Conservation (phyloP, 129 eudicot genomes). For the Flaveria trinervia region DNA sequence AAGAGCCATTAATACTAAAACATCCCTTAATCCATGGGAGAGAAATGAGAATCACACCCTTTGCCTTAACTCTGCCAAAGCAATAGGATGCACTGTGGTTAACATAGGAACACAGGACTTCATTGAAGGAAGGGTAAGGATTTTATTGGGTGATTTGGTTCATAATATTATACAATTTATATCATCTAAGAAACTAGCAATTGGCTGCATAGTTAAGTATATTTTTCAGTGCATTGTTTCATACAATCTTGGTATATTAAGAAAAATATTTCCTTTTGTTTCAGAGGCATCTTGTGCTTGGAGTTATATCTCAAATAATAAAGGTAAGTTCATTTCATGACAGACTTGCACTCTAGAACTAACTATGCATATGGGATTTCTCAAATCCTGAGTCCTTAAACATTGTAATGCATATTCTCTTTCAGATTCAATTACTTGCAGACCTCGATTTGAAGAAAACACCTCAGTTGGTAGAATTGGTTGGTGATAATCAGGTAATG, state of each 20-base stretch:
- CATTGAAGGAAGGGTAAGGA: constrained; percentile 93
- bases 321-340: constrained; percentile 52
- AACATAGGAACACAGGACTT: constrained; percentile 93
- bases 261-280: constrained; percentile 30
- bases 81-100: constrained; percentile 92
- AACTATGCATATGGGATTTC: no score
- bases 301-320: constrained; percentile 90
- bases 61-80: constrained; percentile 96
- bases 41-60: constrained; percentile 91
- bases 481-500: constrained; percentile 79
- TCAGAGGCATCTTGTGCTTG: constrained; percentile 99
- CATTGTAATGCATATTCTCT: constrained; percentile 13
- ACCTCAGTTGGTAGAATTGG: constrained; percentile 89
- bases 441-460: constrained; percentile 93
- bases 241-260: constrained; percentile 2
- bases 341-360: constrained; percentile 12
- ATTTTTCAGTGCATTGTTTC: not conserved
- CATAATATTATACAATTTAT: not conserved
- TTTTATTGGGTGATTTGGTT: constrained; percentile 14
- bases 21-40: constrained; percentile 90
- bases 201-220: not conserved
- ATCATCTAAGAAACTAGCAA: not conserved
- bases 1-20: constrained; percentile 90
- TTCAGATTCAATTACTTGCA: constrained; percentile 87
- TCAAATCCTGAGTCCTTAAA: constrained; percentile 5